Evolutionary conservation across 768 basidiomycete species (phyloP).

Genomic region (Hericium erinaceus): DNA sequence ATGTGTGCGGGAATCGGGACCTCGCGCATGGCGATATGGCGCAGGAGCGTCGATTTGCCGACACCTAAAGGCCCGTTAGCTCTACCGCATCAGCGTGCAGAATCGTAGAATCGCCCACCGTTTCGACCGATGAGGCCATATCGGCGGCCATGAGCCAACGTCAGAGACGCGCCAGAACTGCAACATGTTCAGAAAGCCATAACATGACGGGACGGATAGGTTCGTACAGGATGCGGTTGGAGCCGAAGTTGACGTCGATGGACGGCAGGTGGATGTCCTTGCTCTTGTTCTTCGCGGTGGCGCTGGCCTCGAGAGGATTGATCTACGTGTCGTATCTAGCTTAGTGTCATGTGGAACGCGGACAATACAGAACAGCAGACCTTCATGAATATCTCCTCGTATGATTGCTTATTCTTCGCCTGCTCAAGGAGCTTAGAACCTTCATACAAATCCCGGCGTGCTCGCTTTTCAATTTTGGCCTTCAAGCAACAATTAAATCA

Average conservation of each 20-base stretch:
- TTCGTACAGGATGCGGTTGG: conserved; percentile 81
- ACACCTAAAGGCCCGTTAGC: conserved; percentile 41
- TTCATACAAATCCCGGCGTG: conserved; percentile 84
- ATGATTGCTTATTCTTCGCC: conserved; percentile 92
- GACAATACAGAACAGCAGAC: conserved; percentile 24
- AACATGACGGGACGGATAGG: conserved; percentile 1
- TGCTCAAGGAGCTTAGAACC: conserved; percentile 93
- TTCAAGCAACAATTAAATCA: conserved; percentile 23
- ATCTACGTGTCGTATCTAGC: conserved; percentile 36
- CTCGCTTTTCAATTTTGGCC: conserved; percentile 98
- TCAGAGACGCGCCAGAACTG: conserved; percentile 79
- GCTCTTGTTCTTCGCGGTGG: conserved; percentile 83
- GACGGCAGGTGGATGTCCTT: conserved; percentile 93
- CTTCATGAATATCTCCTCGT: conserved; percentile 99
- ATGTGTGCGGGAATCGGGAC: conserved; percentile 91
- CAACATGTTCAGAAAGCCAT: conserved; percentile 1
- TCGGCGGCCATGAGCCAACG: conserved; percentile 80
- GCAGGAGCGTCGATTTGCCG: conserved; percentile 92
- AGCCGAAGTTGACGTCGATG: conserved; percentile 95
- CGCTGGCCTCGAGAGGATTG: conserved; percentile 82
- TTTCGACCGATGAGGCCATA: conserved; percentile 82
- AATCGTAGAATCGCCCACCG: conserved; percentile 7
- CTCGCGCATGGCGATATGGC: conserved; percentile 92
- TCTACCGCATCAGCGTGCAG: not conserved
- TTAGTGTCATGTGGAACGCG: not conserved